Base-by-base conservation (phyloP, 192 early-diverging fungal genomes). In the Coemansia furcata region DNA sequence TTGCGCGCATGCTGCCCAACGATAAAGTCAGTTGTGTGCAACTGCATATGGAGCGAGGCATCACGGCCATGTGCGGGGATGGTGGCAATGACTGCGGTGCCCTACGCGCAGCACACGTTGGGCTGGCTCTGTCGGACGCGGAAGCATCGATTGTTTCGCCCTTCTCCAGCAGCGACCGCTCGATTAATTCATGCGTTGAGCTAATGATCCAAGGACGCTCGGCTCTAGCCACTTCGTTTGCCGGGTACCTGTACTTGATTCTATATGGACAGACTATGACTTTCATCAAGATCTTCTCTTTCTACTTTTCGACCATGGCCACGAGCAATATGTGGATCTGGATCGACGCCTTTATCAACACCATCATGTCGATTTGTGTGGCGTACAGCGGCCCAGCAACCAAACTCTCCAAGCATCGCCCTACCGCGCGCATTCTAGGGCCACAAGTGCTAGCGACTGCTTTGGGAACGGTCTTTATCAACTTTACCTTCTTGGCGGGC, bases 51-150 rank as follows among this genome's bases (percentile, higher is more conserved):
- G 87, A 87, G 64, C 84, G 82, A 33, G 86, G 83, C 15, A 87
- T 93, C 60, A 89, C 89, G 10, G 90, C 87, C 39, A 94, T 94
- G 92, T 90, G 89, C 74, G 92, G 92, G 54, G 92, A 94, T 62
- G 92, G 92, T 70, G 91, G 90, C 42, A 94, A 94, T 68, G 92
- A 94, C 71, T 89, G 89, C 63, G 90, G 90, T 30, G 91, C 92
- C n/a, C 77, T 94, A 57, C 89, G 91, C 52, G 90, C 91, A 10
- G 86, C 91, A 11, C 92, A 94, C 59, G 91, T 87, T 50, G 92
- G 92, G 44, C 73, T 94, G 35, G 92, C 92, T 4, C 77, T 94
- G 32, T 91, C 90, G 39, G 90, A 91, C 55, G 87, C 91, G 37
- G 91, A 92, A 64, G 87, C 90, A 2, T 90, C 90, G 6, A 92